phyloP scores from a whole-genome alignment of 495 filamentous ascomycete genomes.

The Pseudomonodictys pantanalensis region DNA sequence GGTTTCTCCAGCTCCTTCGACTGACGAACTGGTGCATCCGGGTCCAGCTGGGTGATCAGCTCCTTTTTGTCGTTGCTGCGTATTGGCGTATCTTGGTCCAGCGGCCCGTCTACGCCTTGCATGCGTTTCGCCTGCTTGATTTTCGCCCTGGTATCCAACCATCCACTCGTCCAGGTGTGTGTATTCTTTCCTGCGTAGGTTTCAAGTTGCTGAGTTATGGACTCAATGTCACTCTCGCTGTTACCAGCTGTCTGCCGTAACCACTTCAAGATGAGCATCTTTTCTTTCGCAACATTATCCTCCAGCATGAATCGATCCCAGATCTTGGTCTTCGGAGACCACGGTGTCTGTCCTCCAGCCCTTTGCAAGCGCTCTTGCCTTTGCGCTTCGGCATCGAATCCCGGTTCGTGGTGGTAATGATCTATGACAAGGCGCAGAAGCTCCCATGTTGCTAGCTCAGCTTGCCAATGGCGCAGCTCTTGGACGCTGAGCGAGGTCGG shows the following conservation, averaged over 20 bases:
- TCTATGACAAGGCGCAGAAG: slow-evolving; percentile 65
- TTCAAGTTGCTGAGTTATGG: slow-evolving; percentile 68
- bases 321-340: slow-evolving; percentile 60
- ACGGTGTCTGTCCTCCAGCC: slow-evolving; percentile 48
- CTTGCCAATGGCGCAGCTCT: slow-evolving; percentile 62
- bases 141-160: slow-evolving; percentile 84
- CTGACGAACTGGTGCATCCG: slow-evolving; percentile 82
- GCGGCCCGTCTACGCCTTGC: slow-evolving; percentile 46
- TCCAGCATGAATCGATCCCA: slow-evolving; percentile 64
- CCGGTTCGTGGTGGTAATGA: slow-evolving; percentile 44
- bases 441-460: slow-evolving; percentile 85
- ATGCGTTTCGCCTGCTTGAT: slow-evolving; percentile 88
- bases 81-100: slow-evolving; percentile 44
- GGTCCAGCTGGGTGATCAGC: slow-evolving; percentile 87
- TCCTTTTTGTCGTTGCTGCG: slow-evolving; percentile 55
- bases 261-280: slow-evolving; percentile 76
- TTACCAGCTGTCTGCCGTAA: slow-evolving; percentile 67
- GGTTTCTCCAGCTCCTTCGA: slow-evolving; percentile 66
- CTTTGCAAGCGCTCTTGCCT: slow-evolving; percentile 50
- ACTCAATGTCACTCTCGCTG: slow-evolving; percentile 65
- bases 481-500: slow-evolving; percentile 33
- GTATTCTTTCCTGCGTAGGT: slow-evolving; percentile 58
- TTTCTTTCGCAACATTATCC: slow-evolving; percentile 68
- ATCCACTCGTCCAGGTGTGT: slow-evolving; percentile 74
- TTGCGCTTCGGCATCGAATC: slow-evolving; percentile 37